These are phyloP conservation scores for Globisporangium okanoganense DNA, from an alignment of 352 stramenopile species.

Conservation along the genomic window DNA sequence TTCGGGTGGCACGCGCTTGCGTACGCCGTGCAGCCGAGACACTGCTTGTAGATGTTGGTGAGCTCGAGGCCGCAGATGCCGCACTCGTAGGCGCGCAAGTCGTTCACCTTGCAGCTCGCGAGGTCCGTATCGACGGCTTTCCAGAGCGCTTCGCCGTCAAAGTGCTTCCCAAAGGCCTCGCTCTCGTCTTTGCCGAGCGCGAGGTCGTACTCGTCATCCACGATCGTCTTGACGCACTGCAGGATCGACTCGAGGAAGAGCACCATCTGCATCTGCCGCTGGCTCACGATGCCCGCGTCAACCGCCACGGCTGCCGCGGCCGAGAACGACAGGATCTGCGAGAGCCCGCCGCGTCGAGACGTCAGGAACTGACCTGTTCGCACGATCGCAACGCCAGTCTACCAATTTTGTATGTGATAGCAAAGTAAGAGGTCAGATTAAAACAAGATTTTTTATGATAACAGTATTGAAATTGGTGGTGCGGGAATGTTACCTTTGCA, in stretches of 20 bases:
- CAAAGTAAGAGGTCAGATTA: not conserved
- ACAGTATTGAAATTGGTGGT: not conserved
- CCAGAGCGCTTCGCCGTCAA: conserved; percentile 73
- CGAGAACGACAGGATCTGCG: conserved; percentile 53
- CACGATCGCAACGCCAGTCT: conserved; percentile 62
- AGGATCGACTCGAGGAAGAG: conserved; percentile 80
- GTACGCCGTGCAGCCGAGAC: conserved; percentile 72
- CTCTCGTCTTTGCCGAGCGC: conserved; percentile 63
- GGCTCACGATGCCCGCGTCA: conserved; percentile 47
- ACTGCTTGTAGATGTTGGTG: conserved; percentile 86
- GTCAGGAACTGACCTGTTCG: conserved; percentile 71
- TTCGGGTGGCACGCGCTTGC: conserved; percentile 50
- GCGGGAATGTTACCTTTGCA: conserved; percentile 36
- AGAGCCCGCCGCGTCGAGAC: conserved; percentile 30
- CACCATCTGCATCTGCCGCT: conserved; percentile 78
- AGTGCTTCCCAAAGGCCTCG: conserved; percentile 68
- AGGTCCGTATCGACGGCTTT: conserved; percentile 62
- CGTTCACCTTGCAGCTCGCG: conserved; percentile 14
- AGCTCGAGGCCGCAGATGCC: conserved; percentile 70
- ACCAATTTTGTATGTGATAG: not conserved
- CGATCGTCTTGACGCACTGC: conserved; percentile 70
- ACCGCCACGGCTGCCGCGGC: conserved; percentile 25
- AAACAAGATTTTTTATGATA: not conserved
- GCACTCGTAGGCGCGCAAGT: conserved; percentile 48
- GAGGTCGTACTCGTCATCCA: conserved; percentile 70